Base-by-base conservation (phyloP, 768 basidiomycete genomes). In the Thelephora aurantiotincta region DNA sequence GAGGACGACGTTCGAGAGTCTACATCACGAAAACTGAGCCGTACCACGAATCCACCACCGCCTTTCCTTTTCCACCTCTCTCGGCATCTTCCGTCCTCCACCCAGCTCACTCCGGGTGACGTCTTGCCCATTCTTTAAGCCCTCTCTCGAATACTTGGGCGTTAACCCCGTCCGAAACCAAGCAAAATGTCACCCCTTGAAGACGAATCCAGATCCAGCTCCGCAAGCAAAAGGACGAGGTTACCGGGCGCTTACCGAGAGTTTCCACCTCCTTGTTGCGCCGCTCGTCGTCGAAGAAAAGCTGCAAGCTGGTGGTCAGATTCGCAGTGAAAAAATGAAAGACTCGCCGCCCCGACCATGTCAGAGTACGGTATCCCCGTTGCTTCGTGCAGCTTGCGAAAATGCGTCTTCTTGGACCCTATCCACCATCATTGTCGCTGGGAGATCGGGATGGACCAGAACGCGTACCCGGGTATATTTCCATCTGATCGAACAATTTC, bases 321-420 rank as follows among this genome's bases (percentile, higher is more conserved):
- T 13, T 33, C 34, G n/a, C 16, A 46, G 35, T 33, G 16, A 45
- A 35, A 46, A 44, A 16, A 18, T 34, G 13, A 14, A 35, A 33
- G 13, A 9, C 13, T 33, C 35, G 23, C 20, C 19, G 19, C 43
- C 23, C 11, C 20, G 26, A 30, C 73, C 73, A 76, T 76, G 47
- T 74, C 72, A 5, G 66, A 64, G 55, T 73, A 75, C 0, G 73
- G 67, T 4, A 77, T 68, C 1, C 70, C 69, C 0, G 75, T 77
- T 57, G 72, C 70, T 46, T 66, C 53, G 53, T 74, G 71, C 33
- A 92, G 57, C 42, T 73, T 70, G 58, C 74, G 78, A 67, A 93
- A 93, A 57, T 92, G 89, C 3, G 72, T 71, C 14, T 89, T 65
- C 65, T 93, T 92, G 19, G 87, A 87, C 13, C 83, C 81, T 79